A percentile compares a stretch with the other conserved stretches of the same genome.
Evolutionary conservation across 2,329 filamentous ascomycete species (phyloP).

Genomic region (Bipolaris oryzae): DNA sequence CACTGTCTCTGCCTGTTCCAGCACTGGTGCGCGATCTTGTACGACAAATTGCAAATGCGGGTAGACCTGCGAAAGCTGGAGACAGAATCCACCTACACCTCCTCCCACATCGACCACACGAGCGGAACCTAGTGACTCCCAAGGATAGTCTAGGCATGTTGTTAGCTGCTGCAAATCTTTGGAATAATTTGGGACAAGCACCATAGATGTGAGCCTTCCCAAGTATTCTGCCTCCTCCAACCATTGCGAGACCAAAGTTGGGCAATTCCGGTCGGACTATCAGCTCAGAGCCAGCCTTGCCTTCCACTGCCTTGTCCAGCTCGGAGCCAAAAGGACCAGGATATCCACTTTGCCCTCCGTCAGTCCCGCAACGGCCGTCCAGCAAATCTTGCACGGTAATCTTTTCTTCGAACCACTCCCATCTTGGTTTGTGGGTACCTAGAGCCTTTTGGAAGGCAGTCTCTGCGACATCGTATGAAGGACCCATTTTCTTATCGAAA

Average conservation of each 20-base stretch:
- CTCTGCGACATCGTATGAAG: conserved; percentile 39
- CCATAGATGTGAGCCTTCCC: conserved; percentile 37
- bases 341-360: conserved; percentile 15
- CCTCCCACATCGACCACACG: conserved; percentile 42
- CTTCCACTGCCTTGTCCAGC: conserved; percentile 7
- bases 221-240: conserved; percentile 36
- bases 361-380: conserved; percentile 5
- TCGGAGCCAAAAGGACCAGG: conserved; percentile 34
- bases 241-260: conserved; percentile 36
- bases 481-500: conserved; percentile 30
- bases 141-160: neutral
- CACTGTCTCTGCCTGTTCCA: neutral
- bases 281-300: conserved; percentile 10
- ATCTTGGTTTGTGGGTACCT: conserved; percentile 33
- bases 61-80: conserved; percentile 5
- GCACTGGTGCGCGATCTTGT: conserved; percentile 23
- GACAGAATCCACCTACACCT: conserved; percentile 36
- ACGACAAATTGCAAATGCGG: conserved; percentile 2
- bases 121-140: conserved; percentile 15
- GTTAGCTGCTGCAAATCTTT: neutral
- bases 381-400: conserved; percentile 9
- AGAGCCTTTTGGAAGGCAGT: conserved; percentile 42
- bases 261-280: conserved; percentile 29
- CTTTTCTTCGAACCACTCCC: conserved; percentile 48
- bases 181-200: conserved; percentile 5